Percentiles rank a stretch among this genome's conserved stretches.
Conservation (phyloP, 169 alveolate species). For the Cryptosporidium muris region DNA sequence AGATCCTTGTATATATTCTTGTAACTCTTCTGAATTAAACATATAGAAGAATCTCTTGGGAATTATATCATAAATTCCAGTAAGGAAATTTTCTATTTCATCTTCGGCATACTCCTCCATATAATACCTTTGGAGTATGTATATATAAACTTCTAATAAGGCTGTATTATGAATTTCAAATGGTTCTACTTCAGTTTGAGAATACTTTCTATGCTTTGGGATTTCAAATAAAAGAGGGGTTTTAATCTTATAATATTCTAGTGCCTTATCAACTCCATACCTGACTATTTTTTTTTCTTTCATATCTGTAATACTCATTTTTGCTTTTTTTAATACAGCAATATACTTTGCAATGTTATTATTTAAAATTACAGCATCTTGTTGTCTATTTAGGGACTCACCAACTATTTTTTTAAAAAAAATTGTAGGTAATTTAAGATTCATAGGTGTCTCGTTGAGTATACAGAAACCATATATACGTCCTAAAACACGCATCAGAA, state of each 20-base stretch:
- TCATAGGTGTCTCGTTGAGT: constrained; percentile 43
- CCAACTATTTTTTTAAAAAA: constrained; percentile 3
- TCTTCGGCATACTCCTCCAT: neutral
- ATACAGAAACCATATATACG: constrained; percentile 56
- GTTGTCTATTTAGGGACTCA: no score
- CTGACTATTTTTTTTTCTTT: no score
- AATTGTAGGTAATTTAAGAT: constrained; percentile 20
- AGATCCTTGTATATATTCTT: constrained; percentile 19
- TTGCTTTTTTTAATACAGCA: no score
- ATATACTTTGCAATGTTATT: no score
- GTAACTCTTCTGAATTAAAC: constrained; percentile 1
- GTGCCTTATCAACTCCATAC: no score
- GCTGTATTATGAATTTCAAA: neutral
- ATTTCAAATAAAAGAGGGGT: no score
- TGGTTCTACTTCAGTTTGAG: neutral
- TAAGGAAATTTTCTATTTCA: constrained; percentile 29
- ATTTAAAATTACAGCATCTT: no score
- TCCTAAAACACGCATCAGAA: constrained; percentile 37
- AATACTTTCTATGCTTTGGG: neutral
- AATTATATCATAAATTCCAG: constrained; percentile 40
- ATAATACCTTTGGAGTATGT: constrained; percentile 18
- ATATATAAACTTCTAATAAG: constrained; percentile 5
- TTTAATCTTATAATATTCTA: no score
- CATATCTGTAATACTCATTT: no score
- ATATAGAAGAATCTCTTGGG: constrained; percentile 45